phyloP scores from a whole-genome alignment of 768 basidiomycete species.

The Phallus indusiatus region DNA sequence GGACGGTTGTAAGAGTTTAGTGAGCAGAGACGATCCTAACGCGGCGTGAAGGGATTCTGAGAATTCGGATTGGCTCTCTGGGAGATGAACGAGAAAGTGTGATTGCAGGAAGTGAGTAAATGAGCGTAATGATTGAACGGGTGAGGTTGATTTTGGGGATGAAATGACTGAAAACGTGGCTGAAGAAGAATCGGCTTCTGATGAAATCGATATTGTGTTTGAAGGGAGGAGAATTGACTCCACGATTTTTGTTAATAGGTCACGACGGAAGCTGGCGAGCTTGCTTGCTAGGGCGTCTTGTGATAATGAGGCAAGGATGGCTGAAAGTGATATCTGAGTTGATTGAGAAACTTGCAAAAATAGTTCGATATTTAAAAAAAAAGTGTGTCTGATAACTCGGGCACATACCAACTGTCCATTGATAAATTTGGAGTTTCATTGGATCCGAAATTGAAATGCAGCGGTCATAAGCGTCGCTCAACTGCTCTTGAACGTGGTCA shows the following conservation, averaged over 20 bases:
- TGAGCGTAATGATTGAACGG: slow-evolving; percentile 45
- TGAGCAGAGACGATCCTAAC: slow-evolving; percentile 49
- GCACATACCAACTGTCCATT: slow-evolving; percentile 39
- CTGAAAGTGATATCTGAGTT: slow-evolving; percentile 38
- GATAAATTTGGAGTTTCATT: slow-evolving; percentile 38
- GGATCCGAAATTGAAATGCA: slow-evolving; percentile 39
- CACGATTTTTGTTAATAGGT: slow-evolving; percentile 50
- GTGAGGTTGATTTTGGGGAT: slow-evolving; percentile 22
- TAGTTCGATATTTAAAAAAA: not conserved
- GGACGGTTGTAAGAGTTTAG: slow-evolving; percentile 56
- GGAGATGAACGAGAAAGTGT: slow-evolving; percentile 48
- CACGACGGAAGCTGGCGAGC: slow-evolving; percentile 54
- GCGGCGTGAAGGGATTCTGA: slow-evolving; percentile 52
- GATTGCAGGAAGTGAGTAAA: slow-evolving; percentile 55
- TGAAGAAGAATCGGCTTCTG: slow-evolving; percentile 24
- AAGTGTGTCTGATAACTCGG: slow-evolving; percentile 18
- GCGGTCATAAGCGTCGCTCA: slow-evolving; percentile 57
- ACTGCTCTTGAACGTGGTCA: slow-evolving; percentile 60
- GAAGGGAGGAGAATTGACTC: slow-evolving; percentile 49
- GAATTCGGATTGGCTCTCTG: slow-evolving; percentile 38
- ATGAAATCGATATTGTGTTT: slow-evolving; percentile 29
- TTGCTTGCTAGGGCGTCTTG: slow-evolving; percentile 42
- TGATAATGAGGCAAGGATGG: slow-evolving; percentile 52
- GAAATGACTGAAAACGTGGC: slow-evolving; percentile 31
- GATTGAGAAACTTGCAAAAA: slow-evolving; percentile 44